These are phyloP conservation scores for Sindora glabra DNA, from an alignment of 306 rosid species.

Conservation along the genomic window DNA sequence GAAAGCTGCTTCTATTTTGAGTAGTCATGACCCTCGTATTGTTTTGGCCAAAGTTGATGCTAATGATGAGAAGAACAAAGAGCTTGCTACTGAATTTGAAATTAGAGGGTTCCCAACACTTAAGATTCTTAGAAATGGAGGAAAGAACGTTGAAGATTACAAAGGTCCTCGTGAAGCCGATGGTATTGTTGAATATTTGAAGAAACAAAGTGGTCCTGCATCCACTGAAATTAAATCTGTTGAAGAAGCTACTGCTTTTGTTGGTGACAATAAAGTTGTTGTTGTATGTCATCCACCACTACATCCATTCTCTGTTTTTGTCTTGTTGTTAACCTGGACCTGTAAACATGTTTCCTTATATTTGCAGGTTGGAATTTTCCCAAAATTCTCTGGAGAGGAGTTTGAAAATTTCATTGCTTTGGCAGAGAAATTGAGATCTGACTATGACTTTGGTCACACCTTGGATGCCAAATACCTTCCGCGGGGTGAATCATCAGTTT, in stretches of 20 bases:
- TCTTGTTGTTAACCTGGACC: neutral
- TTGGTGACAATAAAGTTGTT: constrained; percentile 55
- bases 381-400: constrained; percentile 75
- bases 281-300: constrained; percentile 42
- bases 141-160: constrained; percentile 68
- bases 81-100: constrained; percentile 43
- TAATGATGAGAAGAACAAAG: constrained; percentile 57
- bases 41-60: constrained; percentile 81
- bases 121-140: constrained; percentile 80
- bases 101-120: constrained; percentile 74
- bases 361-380: constrained; percentile 79
- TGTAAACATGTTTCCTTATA: neutral
- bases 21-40: constrained; percentile 60
- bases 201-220: constrained; percentile 86
- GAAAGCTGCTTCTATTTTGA: constrained; percentile 75
- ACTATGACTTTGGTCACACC: constrained; percentile 80
- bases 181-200: constrained; percentile 73
- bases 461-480: constrained; percentile 79
- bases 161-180: constrained; percentile 91
- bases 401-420: constrained; percentile 45
- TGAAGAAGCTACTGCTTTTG: constrained; percentile 48
- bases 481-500: constrained; percentile 71
- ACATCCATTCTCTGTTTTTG: neutral
- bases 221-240: constrained; percentile 60
- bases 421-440: constrained; percentile 81